These are phyloP conservation scores for Mycena albidolilacea DNA, from an alignment of 768 basidiomycete genomes.

Conservation along the genomic window DNA sequence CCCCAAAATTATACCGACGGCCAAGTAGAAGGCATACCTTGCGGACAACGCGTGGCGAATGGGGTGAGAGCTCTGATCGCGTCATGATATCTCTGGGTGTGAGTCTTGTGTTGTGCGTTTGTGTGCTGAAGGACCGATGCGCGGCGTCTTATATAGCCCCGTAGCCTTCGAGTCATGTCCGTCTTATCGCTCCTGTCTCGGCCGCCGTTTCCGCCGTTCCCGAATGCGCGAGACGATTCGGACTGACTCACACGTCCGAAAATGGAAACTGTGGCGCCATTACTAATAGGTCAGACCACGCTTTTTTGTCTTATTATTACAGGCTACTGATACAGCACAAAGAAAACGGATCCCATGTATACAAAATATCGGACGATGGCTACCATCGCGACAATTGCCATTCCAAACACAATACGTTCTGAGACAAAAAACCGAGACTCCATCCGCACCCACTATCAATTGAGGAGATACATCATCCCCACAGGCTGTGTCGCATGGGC, in stretches of 20 bases:
- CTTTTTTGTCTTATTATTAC: not conserved
- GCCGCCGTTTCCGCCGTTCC: not conserved
- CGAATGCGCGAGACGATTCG: not conserved
- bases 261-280: not conserved
- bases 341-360: no score
- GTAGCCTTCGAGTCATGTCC: conserved; percentile 9
- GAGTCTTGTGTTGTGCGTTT: not conserved
- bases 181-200: not conserved
- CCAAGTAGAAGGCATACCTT: conserved; percentile 4
- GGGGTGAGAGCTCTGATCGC: conserved; percentile 26
- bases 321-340: no score
- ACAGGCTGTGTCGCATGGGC: not conserved
- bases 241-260: conserved; percentile 15
- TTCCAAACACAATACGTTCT: no score
- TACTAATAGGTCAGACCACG: not conserved
- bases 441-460: not conserved
- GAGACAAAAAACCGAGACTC: no score
- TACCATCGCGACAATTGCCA: no score
- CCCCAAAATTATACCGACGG: no score
- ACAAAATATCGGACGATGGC: no score
- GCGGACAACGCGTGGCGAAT: conserved; percentile 32
- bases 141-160: not conserved
- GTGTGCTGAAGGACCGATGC: not conserved
- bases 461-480: conserved; percentile 3
- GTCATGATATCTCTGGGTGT: conserved; percentile 21